Base-by-base conservation (phyloP, 441 rosid species). In the Erysimum pusillum region DNA sequence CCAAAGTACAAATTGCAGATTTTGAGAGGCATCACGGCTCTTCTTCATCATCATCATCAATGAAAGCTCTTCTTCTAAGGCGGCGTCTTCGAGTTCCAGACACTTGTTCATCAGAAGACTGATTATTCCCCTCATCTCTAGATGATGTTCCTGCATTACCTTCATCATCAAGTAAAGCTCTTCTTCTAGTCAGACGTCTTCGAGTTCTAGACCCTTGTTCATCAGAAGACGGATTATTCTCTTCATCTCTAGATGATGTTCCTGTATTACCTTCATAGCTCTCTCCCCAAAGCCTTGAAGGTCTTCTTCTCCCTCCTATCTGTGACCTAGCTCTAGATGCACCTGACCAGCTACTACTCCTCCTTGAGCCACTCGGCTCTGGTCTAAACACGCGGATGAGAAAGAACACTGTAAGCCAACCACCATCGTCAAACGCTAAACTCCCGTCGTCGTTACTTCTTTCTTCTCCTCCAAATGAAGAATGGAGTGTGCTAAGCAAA, bases 401-500 rank as follows among this genome's bases (percentile, higher is more conserved):
- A 58, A 96, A 90, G 79, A 90, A 87, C 9, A 93, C 96, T 3
- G 97, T 96, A 57, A 91, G 92, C 95, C 85, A 91, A 49, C 94
- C 87, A 28, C 92, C 90, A 66, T 89, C 95, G 60, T 87, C 96
- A 5, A 85, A 81, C 6, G 95, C 87, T 75, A 84, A 68, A 74
- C 79, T 75, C 49, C 70, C 76, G 11, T 86, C 89, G 4, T 90
- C 99, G 4, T 80, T 91, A 12, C 74, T 79, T 79, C 92, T 87
- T 71, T 88, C 98, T 59, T 91, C 98, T 61, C 94, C 98, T 42
- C 91, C 94, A 59, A 91, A 85, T 5, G 98, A 91, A 69, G 97
- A 87, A 61, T 88, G 90, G 12, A 96, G 94, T 3, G 97, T 89
- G 82, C 99, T 93, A 32, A 93, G 85, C 77, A 96, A 79, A 86